Evolutionary conservation across 2,329 filamentous ascomycete genomes (phyloP).

Genomic region (Ascocoryne sarcoides): DNA sequence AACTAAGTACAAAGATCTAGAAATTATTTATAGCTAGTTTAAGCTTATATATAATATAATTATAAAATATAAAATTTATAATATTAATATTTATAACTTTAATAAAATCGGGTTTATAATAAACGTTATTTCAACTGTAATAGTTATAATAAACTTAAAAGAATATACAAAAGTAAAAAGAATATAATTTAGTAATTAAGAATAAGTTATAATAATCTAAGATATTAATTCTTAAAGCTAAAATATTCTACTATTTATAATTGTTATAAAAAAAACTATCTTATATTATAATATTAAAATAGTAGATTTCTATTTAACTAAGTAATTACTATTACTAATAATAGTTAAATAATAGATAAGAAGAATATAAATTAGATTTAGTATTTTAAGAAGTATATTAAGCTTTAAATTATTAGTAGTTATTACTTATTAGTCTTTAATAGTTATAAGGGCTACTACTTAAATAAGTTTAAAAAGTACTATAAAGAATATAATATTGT

Average conservation of each 20-base stretch:
- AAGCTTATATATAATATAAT: slow-evolving; percentile 4
- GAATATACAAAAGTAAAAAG: slow-evolving; percentile 1
- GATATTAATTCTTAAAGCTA: background rate
- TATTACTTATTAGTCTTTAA: slow-evolving; percentile 1
- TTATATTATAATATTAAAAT: slow-evolving; percentile 1
- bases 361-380: background rate
- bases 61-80: slow-evolving; percentile 2
- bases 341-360: slow-evolving; percentile 1
- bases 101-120: slow-evolving; percentile 4
- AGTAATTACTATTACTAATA: background rate
- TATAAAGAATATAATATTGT: background rate
- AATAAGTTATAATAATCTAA: slow-evolving; percentile 6
- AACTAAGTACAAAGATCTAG: background rate
- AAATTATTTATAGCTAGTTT: slow-evolving; percentile 1
- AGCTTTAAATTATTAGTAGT: background rate
- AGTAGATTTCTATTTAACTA: background rate
- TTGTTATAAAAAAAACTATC: slow-evolving; percentile 1
- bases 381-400: slow-evolving; percentile 1
- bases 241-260: background rate
- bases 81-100: slow-evolving; percentile 5
- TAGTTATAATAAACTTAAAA: slow-evolving; percentile 3
- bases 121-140: background rate
- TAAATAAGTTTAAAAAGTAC: slow-evolving; percentile 1
- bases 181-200: slow-evolving; percentile 2
- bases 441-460: background rate